phyloP scores from a whole-genome alignment of 306 rosid species.

The Biancaea sappan region DNA sequence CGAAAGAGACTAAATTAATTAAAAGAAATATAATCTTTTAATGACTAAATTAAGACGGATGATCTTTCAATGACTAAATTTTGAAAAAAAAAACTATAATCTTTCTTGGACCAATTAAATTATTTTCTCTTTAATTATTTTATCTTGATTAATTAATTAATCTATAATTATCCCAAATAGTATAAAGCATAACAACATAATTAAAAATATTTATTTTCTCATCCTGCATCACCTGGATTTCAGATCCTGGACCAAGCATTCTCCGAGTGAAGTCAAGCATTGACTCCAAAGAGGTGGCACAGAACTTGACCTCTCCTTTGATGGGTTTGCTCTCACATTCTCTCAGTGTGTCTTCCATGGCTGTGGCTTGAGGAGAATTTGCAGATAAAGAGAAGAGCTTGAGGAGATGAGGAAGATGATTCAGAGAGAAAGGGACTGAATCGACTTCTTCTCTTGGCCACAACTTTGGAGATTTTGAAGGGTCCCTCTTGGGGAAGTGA shows the following conservation, averaged over 20 bases:
- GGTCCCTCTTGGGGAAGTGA: conserved; percentile 68
- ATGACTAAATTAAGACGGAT: no score
- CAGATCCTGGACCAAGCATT: conserved; percentile 38
- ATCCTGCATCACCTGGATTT: neutral
- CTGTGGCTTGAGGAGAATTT: conserved; percentile 66
- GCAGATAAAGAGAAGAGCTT: conserved; percentile 50
- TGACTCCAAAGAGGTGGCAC: conserved; percentile 80
- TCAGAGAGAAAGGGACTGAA: conserved; percentile 63
- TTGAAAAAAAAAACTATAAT: no score
- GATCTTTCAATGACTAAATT: no score
- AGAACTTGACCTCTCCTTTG: conserved; percentile 67
- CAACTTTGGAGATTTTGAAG: conserved; percentile 56
- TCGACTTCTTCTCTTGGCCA: conserved; percentile 54
- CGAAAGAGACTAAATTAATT: no score
- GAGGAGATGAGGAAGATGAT: conserved; percentile 55
- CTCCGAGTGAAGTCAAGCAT: conserved; percentile 56
- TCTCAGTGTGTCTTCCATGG: conserved; percentile 59
- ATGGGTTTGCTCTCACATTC: conserved; percentile 68
- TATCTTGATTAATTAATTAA: no score
- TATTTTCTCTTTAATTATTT: no score
- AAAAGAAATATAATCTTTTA: no score
- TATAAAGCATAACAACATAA: no score
- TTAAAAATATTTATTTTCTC: no score
- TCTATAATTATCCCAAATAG: no score
- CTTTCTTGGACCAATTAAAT: no score